Percentiles rank a stretch among this genome's conserved stretches.
Conservation (phyloP, 2,329 filamentous ascomycete genomes). For the Fusarium protoensiforme region DNA sequence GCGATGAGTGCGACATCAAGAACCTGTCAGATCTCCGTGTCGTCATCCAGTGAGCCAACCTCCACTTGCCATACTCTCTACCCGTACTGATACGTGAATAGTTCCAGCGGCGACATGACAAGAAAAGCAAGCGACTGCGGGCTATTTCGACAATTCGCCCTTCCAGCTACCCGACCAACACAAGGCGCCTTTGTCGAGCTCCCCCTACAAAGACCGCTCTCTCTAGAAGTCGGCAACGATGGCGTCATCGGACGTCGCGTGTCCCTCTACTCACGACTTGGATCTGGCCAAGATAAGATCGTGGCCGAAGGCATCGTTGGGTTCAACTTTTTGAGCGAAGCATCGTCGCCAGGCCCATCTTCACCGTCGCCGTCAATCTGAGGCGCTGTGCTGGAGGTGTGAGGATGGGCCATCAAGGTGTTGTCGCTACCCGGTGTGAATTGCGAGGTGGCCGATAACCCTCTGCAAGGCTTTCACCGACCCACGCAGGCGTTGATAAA, state of each 20-base stretch:
- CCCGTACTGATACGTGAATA: constrained; percentile 28
- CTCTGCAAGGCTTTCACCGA: background rate
- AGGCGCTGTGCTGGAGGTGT: background rate
- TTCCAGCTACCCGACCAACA: constrained; percentile 35
- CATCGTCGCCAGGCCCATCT: constrained; percentile 12
- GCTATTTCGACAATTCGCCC: constrained; percentile 52
- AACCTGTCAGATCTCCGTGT: constrained; percentile 46
- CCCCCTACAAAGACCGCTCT: constrained; percentile 52
- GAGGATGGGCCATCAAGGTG: constrained; percentile 31
- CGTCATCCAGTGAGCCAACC: constrained; percentile 56
- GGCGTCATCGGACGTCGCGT: constrained; percentile 63
- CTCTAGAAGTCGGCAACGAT: constrained; percentile 56
- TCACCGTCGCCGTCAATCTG: constrained; percentile 20
- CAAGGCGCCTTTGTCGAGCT: constrained; percentile 46
- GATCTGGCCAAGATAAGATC: constrained; percentile 42
- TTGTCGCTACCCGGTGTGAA: background rate
- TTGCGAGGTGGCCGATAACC: background rate
- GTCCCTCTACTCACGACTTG: constrained; percentile 49
- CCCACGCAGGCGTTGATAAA: background rate
- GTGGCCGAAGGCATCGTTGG: constrained; percentile 63
- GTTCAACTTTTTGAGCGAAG: constrained; percentile 53
- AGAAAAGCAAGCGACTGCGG: constrained; percentile 54
- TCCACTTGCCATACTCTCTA: no score
- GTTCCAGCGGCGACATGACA: constrained; percentile 57
- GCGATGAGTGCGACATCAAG: constrained; percentile 26